These are phyloP conservation scores for Fusarium setosum DNA, from an alignment of 2,329 filamentous ascomycete genomes.

Conservation along the genomic window DNA sequence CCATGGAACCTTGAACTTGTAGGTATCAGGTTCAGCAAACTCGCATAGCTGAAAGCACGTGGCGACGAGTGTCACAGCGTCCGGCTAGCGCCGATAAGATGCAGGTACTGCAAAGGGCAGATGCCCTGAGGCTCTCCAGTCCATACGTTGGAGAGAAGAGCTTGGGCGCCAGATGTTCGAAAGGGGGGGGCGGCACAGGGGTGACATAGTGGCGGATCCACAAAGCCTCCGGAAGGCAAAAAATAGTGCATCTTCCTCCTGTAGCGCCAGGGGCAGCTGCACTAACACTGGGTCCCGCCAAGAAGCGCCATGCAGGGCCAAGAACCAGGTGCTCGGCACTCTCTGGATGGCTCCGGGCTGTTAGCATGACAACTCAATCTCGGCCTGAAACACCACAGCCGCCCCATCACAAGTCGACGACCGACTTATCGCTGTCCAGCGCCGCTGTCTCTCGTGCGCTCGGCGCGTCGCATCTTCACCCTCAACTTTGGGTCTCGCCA, in stretches of 20 bases:
- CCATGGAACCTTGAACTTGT: neutral
- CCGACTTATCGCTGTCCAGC: conserved; percentile 24
- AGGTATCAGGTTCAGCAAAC: conserved; percentile 31
- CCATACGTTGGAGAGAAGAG: conserved; percentile 3
- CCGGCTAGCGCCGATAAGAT: conserved; percentile 16
- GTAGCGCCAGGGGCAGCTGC: conserved; percentile 29
- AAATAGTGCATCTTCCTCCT: conserved; percentile 7
- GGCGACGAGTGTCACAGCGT: conserved; percentile 12
- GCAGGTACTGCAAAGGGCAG: neutral
- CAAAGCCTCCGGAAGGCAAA: neutral
- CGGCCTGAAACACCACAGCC: conserved; percentile 43
- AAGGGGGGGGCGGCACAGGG: conserved; percentile 1
- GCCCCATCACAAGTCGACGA: conserved; percentile 35
- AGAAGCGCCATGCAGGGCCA: conserved; percentile 3
- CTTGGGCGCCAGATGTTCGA: neutral
- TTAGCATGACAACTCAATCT: conserved; percentile 42
- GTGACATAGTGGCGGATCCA: conserved; percentile 1
- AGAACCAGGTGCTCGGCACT: conserved; percentile 7
- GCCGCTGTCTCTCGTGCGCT: conserved; percentile 29
- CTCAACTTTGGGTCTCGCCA: conserved; percentile 26
- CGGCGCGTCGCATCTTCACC: conserved; percentile 41
- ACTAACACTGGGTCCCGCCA: conserved; percentile 6
- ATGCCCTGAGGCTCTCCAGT: conserved; percentile 15
- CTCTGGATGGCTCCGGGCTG: conserved; percentile 8
- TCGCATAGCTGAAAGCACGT: conserved; percentile 15